Percentiles rank a stretch among this genome's conserved stretches.
Conservation (phyloP, 2,329 filamentous ascomycete species). For the Exophiala bonariae region DNA sequence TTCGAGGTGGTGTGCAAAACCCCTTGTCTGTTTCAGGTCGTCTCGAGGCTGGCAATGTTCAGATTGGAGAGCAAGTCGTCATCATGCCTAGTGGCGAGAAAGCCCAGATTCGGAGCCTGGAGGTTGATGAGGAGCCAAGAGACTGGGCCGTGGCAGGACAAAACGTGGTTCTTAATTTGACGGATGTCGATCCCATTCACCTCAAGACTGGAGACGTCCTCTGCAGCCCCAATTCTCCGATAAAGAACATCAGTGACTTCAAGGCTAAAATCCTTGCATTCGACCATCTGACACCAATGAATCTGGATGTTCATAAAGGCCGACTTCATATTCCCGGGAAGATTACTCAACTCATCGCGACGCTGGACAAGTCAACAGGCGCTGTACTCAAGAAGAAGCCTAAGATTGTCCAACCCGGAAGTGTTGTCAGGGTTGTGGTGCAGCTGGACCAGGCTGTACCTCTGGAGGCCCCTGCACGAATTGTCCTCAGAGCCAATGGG, state of each 20-base stretch:
- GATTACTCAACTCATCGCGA: conserved; percentile 69
- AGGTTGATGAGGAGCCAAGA: conserved; percentile 66
- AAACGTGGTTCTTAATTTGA: conserved; percentile 79
- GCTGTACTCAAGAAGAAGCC: conserved; percentile 79
- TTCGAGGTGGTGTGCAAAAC: conserved; percentile 74
- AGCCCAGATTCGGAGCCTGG: conserved; percentile 77
- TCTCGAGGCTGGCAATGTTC: conserved; percentile 79
- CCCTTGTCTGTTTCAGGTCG: conserved; percentile 83
- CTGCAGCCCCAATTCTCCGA: conserved; percentile 68
- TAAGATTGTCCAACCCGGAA: conserved; percentile 76
- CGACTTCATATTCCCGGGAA: conserved; percentile 75
- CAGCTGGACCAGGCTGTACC: conserved; percentile 74
- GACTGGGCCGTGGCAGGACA: conserved; percentile 95
- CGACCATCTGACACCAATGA: conserved; percentile 84
- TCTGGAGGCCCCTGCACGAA: conserved; percentile 73
- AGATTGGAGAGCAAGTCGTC: conserved; percentile 77
- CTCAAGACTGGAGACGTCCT: conserved; percentile 82
- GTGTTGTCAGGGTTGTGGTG: conserved; percentile 74
- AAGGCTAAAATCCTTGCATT: conserved; percentile 85
- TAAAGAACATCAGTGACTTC: conserved; percentile 71
- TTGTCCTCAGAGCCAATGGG: conserved; percentile 78
- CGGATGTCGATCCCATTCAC: conserved; percentile 80
- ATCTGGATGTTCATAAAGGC: conserved; percentile 84
- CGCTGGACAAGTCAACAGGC: conserved; percentile 77
- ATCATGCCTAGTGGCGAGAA: conserved; percentile 80